These are phyloP conservation scores for Rhizopogon vesiculosus DNA, from an alignment of 768 basidiomycete genomes.

Conservation along the genomic window DNA sequence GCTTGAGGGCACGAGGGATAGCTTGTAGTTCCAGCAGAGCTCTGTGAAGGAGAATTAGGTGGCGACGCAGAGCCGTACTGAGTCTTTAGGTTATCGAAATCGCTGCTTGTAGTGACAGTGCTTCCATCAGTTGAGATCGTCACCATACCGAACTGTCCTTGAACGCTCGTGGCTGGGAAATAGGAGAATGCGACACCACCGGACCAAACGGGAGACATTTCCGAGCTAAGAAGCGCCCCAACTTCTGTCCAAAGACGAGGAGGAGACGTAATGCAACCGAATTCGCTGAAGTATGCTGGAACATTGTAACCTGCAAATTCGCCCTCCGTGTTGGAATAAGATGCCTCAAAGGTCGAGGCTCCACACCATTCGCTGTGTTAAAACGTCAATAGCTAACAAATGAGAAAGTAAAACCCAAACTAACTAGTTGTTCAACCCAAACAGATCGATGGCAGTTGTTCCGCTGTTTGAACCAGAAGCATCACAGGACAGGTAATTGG, in stretches of 20 bases:
- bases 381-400: conserved; percentile 6
- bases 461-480: conserved; percentile 46
- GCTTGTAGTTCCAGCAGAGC: conserved; percentile 44
- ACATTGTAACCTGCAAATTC: conserved; percentile 67
- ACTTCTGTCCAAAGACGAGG: conserved; percentile 82
- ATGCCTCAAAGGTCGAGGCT: conserved; percentile 46
- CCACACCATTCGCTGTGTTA: conserved; percentile 78
- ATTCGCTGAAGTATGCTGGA: conserved; percentile 89
- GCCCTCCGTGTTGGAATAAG: conserved; percentile 52
- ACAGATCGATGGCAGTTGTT: conserved; percentile 71
- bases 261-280: conserved; percentile 58
- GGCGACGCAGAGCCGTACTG: conserved; percentile 56
- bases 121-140: conserved; percentile 61
- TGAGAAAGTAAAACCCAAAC: conserved; percentile 21
- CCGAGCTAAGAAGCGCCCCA: conserved; percentile 59
- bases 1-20: conserved; percentile 60
- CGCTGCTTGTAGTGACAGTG: conserved; percentile 62
- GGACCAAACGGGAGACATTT: conserved; percentile 80
- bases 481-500: conserved; percentile 80
- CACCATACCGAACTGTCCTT: conserved; percentile 83
- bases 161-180: conserved; percentile 72
- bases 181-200: conserved; percentile 89
- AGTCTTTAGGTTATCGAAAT: conserved; percentile 61
- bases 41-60: conserved; percentile 59
- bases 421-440: conserved; percentile 84